Base-by-base conservation (phyloP, 805 yeast genomes). In the Zygosaccharomyces siamensis region DNA sequence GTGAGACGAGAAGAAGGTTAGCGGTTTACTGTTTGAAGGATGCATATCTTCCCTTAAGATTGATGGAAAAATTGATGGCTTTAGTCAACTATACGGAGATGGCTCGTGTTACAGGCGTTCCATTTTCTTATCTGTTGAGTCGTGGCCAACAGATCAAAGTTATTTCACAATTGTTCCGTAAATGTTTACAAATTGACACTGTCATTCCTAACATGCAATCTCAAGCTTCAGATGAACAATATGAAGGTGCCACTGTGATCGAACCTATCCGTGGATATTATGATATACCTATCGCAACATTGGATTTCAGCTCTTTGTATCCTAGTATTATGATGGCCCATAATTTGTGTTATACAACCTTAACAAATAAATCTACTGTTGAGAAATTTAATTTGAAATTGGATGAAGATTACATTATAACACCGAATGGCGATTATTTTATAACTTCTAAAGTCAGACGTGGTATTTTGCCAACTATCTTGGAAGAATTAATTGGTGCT, bases 281-380 rank as follows among this genome's bases (percentile, higher is more conserved):
- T 61, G 96, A 89, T 68, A 90, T 86, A 12, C 99, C 99, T 0
- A 92, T 93, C 63, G 97, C 99, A 2, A 93, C 99, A 0, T 76
- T 93, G 55, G 99, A 93, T 82, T 93, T 93, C 80, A 89, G 96
- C 57, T 89, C 97, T 48, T 76, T 93, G 76, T 93, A 93, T 69
- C 99, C 99, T 4, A 88, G 97, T 50, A 93, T 93, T 61, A 90
- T 93, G 96, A 93, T 95, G 95, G 99, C 99, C 0, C 98, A 93
- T 68, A 93, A 93, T 66, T 72, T 93, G 50, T 93, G 99, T 66
- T 93, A 93, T 67, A 93, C 99, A 0, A 90, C 99, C 0, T 71
- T 93, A 39, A 69, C 92, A 46, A 84, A 80, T 56, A 80, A 78
- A 52, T 79, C 77, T 38, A 78, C 93, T 0, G 83, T 89, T 37